These are phyloP conservation scores for Thelonectria olida DNA, from an alignment of 2,329 filamentous ascomycete species.

Conservation along the genomic window DNA sequence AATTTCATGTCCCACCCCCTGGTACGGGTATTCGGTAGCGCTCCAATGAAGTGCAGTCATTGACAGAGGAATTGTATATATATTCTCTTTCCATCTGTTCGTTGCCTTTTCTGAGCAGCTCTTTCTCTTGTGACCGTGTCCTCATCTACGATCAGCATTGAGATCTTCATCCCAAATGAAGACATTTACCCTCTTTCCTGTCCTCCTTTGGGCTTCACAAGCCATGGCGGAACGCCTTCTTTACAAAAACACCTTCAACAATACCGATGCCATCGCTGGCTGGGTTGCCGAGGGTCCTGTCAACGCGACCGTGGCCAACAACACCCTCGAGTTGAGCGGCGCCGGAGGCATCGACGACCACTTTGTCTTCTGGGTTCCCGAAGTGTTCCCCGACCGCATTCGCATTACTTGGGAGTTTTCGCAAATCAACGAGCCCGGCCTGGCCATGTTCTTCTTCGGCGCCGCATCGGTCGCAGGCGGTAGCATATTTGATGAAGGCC, in stretches of 20 bases:
- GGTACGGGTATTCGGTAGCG: neutral
- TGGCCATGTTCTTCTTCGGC: constrained; percentile 39
- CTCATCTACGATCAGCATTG: too few species aligned
- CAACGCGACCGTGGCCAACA: constrained; percentile 29
- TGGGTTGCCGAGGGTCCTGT: constrained; percentile 35
- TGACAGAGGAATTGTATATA: neutral
- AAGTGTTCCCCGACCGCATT: constrained; percentile 35
- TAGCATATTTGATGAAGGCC: constrained; percentile 33
- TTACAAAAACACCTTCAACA: constrained; percentile 33
- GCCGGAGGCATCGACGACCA: constrained; percentile 25
- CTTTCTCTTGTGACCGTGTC: too few species aligned
- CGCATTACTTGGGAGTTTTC: constrained; percentile 37
- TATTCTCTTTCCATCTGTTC: neutral
- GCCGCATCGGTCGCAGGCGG: constrained; percentile 28
- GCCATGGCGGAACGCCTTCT: constrained; percentile 30
- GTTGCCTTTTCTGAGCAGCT: too few species aligned
- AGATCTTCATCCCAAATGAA: too few species aligned
- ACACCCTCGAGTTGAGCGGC: constrained; percentile 33
- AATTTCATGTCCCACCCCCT: neutral
- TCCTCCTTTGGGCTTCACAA: too few species aligned
- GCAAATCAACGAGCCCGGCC: constrained; percentile 27
- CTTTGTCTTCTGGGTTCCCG: constrained; percentile 35
- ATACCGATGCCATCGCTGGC: constrained; percentile 17
- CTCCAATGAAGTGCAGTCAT: neutral
- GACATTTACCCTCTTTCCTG: too few species aligned